Conservation (phyloP, 805 yeast genomes). For the Pichia thaimueangensis region DNA sequence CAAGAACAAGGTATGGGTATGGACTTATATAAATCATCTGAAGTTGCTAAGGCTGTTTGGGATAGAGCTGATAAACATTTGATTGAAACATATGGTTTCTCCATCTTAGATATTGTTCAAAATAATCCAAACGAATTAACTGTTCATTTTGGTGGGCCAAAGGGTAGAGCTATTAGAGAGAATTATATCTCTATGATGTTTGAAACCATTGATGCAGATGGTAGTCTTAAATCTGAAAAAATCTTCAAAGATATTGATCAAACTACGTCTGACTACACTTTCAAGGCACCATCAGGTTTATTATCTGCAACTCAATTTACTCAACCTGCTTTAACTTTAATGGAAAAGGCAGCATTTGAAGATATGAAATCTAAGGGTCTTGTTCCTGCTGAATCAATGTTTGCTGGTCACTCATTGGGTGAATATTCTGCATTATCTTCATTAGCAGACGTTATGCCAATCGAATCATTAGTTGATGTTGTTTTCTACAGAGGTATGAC, state of each 20-base stretch:
- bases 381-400: conserved; percentile 86
- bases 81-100: conserved; percentile 91
- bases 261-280: conserved; percentile 76
- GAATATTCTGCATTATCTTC: conserved; percentile 98
- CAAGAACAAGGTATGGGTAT: conserved; percentile 99
- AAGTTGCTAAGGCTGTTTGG: conserved; percentile 94
- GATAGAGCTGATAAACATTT: conserved; percentile 95
- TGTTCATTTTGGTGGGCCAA: conserved; percentile 95
- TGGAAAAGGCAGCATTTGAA: conserved; percentile 99
- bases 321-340: conserved; percentile 96
- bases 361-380: conserved; percentile 95
- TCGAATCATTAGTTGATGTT: conserved; percentile 93
- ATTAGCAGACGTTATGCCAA: conserved; percentile 97
- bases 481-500: conserved; percentile 99
- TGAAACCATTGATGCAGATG: conserved; percentile 85
- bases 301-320: conserved; percentile 98
- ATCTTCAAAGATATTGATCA: conserved; percentile 89
- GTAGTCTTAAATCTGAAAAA: conserved; percentile 81
- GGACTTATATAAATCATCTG: conserved; percentile 89
- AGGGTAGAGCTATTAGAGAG: conserved; percentile 90
- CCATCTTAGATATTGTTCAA: conserved; percentile 89
- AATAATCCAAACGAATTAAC: conserved; percentile 95
- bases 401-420: conserved; percentile 99
- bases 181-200: conserved; percentile 97
- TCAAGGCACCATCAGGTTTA: conserved; percentile 89